These are phyloP conservation scores for Trypanosoma melophagium DNA, from an alignment of 208 protist genomes.

Conservation along the genomic window DNA sequence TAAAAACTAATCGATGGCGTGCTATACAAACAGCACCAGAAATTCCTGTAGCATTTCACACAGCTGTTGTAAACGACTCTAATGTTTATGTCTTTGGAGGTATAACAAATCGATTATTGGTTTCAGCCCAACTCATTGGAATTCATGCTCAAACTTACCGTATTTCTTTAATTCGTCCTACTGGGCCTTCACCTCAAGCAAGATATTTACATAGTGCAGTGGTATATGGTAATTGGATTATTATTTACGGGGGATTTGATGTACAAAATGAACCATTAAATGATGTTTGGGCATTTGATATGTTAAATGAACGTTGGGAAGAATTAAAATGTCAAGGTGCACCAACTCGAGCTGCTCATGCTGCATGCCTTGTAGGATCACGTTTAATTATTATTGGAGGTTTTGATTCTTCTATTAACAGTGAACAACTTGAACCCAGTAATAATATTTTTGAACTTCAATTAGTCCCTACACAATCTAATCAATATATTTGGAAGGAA, in stretches of 20 bases:
- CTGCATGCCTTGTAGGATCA: slow-evolving; percentile 66
- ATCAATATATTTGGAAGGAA: slow-evolving; percentile 60
- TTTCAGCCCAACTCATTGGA: slow-evolving; percentile 68
- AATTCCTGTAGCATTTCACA: slow-evolving; percentile 78
- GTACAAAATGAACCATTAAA: slow-evolving; percentile 54
- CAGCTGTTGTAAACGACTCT: slow-evolving; percentile 46
- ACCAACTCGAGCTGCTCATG: slow-evolving; percentile 55
- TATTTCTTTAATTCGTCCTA: slow-evolving; percentile 41
- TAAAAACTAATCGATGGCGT: slow-evolving; percentile 66
- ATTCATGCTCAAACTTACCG: slow-evolving; percentile 60
- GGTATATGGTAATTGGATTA: slow-evolving; percentile 78
- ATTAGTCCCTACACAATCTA: slow-evolving; percentile 50
- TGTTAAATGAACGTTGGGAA: slow-evolving; percentile 80
- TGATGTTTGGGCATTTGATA: slow-evolving; percentile 84
- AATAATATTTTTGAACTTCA: slow-evolving; percentile 55
- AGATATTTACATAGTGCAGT: slow-evolving; percentile 81
- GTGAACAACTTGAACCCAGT: slow-evolving; percentile 1
- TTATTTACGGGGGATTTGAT: slow-evolving; percentile 82
- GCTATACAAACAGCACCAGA: slow-evolving; percentile 56
- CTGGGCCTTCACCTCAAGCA: slow-evolving; percentile 20
- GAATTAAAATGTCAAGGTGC: slow-evolving; percentile 42
- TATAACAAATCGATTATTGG: slow-evolving; percentile 57
- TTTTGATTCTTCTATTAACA: slow-evolving; percentile 47
- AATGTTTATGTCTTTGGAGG: slow-evolving; percentile 85
- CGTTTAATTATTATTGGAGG: slow-evolving; percentile 78